Evolutionary conservation across 345 rosid genomes (phyloP).

Genomic region (Populus alba): DNA sequence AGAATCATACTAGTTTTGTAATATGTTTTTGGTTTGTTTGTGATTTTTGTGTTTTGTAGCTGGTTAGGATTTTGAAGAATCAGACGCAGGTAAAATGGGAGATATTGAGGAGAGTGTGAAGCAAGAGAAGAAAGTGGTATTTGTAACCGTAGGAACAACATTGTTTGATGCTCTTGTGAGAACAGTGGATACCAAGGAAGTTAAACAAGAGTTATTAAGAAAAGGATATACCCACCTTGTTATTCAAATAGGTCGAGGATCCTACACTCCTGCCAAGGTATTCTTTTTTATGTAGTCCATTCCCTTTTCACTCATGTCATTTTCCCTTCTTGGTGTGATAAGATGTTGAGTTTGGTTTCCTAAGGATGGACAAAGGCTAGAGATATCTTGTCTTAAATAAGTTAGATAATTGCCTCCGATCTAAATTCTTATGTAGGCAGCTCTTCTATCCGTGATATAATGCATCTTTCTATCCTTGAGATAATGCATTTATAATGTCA

Average conservation of each 20-base stretch:
- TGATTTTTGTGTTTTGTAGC: background rate
- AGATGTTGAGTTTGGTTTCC: background rate
- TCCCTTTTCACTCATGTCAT: background rate
- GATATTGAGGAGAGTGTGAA: constrained; percentile 17
- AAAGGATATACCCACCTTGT: constrained; percentile 78
- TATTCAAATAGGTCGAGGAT: constrained; percentile 87
- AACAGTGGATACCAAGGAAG: constrained; percentile 50
- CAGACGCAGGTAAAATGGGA: constrained; percentile 21
- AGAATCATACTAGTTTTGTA: background rate
- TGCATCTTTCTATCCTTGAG: background rate
- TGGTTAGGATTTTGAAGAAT: background rate
- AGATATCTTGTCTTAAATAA: background rate
- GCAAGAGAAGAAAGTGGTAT: constrained; percentile 41
- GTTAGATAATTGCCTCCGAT: background rate
- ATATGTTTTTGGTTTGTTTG: background rate
- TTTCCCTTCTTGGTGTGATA: background rate
- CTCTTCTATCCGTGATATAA: background rate
- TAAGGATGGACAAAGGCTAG: background rate
- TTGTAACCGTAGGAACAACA: constrained; percentile 91
- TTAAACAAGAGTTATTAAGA: constrained; percentile 51
- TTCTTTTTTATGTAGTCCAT: background rate
- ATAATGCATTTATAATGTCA: background rate
- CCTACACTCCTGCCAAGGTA: constrained; percentile 63
- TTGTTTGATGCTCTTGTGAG: constrained; percentile 75
- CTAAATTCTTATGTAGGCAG: background rate